Evolutionary conservation across 306 rosid species (phyloP).

Genomic region (Quillaja saponaria): DNA sequence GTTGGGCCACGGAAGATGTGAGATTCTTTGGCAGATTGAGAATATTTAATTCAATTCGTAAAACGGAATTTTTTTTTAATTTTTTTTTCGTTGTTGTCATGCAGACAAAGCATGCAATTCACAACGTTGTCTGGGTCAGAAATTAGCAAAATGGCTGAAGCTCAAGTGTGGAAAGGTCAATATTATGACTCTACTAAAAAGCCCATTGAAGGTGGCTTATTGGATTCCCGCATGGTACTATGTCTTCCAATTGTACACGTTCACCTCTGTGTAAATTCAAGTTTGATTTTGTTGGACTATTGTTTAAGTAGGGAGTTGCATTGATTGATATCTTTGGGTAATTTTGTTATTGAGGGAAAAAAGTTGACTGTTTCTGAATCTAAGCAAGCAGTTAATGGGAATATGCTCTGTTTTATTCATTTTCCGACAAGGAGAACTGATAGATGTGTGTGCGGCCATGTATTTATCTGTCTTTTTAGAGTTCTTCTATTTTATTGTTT

Average conservation of each 20-base stretch:
- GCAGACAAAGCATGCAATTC: conserved; percentile 68
- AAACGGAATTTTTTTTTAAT: not conserved
- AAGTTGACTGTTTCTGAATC: too few species aligned
- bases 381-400: too few species aligned
- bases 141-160: conserved; percentile 62
- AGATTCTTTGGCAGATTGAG: conserved; percentile 12
- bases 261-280: not conserved
- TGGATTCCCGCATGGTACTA: conserved; percentile 83
- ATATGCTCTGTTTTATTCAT: too few species aligned
- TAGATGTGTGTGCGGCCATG: too few species aligned
- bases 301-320: too few species aligned
- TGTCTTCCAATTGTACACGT: not conserved
- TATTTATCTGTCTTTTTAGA: too few species aligned
- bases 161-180: conserved; percentile 56
- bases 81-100: conserved; percentile 13
- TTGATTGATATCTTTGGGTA: too few species aligned
- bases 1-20: conserved; percentile 66
- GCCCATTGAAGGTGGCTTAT: conserved; percentile 58
- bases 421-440: too few species aligned
- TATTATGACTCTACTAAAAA: conserved; percentile 52
- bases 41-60: not conserved
- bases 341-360: too few species aligned
- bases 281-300: not conserved
- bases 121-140: conserved; percentile 62
- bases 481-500: not conserved